Conservation (phyloP, 805 yeast species). For the Candida vaughaniae region DNA sequence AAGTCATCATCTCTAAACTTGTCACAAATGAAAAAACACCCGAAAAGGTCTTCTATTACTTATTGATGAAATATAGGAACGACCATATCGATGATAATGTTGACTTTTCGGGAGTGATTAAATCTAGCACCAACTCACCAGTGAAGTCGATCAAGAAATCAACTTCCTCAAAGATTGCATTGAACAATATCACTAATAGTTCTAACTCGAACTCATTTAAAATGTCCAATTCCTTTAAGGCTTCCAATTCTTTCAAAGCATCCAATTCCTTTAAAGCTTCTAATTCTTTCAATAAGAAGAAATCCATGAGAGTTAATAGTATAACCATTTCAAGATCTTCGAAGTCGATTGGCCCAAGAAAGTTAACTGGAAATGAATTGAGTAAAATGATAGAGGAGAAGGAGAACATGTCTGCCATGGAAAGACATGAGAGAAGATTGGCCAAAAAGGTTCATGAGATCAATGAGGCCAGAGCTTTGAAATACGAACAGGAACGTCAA, state of each 20-base stretch:
- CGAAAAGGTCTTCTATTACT: conserved; percentile 78
- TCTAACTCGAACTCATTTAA: conserved; percentile 10
- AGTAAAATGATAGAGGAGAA: conserved; percentile 5
- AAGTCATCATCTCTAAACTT: conserved; percentile 52
- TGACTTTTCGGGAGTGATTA: conserved; percentile 28
- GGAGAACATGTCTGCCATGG: conserved; percentile 8
- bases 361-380: conserved; percentile 8
- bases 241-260: conserved; percentile 24
- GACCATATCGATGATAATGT: conserved; percentile 46
- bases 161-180: conserved; percentile 15
- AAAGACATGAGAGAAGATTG: conserved; percentile 18
- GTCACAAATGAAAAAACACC: conserved; percentile 53
- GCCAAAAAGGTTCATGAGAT: conserved; percentile 20
- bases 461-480: conserved; percentile 21
- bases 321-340: conserved; percentile 24
- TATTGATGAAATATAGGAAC: conserved; percentile 69
- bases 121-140: conserved; percentile 24
- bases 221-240: conserved; percentile 25
- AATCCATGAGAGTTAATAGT: conserved; percentile 21
- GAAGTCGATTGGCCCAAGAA: conserved; percentile 13
- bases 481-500: conserved; percentile 14
- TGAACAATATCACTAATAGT: conserved; percentile 32
- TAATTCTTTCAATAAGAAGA: conserved; percentile 37
- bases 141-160: conserved; percentile 19
- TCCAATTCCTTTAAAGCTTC: conserved; percentile 33